Percentiles rank a stretch among this genome's conserved stretches.
Conservation (phyloP, 352 stramenopile species). For the Phytophthora pisi region DNA sequence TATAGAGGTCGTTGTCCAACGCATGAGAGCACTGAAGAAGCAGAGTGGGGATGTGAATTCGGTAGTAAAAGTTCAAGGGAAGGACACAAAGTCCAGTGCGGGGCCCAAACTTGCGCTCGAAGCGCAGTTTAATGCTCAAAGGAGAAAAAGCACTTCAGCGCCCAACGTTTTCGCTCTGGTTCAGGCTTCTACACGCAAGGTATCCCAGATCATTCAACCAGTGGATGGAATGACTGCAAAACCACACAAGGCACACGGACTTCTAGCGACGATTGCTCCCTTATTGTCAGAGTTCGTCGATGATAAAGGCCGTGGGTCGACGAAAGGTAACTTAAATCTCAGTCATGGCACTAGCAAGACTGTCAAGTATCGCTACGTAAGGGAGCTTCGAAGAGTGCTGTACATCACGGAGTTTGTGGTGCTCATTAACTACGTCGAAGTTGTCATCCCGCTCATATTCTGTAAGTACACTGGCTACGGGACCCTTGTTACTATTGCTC, state of each 20-base stretch:
- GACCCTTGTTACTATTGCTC: neutral
- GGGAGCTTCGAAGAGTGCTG: constrained; percentile 28
- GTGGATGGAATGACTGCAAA: neutral
- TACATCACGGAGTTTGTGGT: constrained; percentile 55
- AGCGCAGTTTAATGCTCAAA: neutral
- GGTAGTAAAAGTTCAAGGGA: neutral
- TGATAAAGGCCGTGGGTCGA: neutral
- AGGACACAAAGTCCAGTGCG: neutral
- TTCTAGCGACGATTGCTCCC: neutral
- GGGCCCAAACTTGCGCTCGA: neutral
- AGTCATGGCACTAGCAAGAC: too few relatives aligned
- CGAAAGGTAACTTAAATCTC: too few relatives aligned
- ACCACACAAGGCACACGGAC: neutral
- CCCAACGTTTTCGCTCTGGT: neutral
- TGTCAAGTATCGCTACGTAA: neutral
- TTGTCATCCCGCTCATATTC: constrained; percentile 48
- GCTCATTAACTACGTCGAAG: constrained; percentile 50
- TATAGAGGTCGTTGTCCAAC: neutral
- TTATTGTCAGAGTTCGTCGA: neutral
- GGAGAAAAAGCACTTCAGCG: neutral
- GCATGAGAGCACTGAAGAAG: neutral
- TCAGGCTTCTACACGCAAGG: neutral
- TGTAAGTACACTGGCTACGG: too few relatives aligned
- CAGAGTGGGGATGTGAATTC: neutral
- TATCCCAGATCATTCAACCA: neutral